Conservation (phyloP, 2,329 filamentous ascomycete genomes). For the Alternaria hordeiaustralica region DNA sequence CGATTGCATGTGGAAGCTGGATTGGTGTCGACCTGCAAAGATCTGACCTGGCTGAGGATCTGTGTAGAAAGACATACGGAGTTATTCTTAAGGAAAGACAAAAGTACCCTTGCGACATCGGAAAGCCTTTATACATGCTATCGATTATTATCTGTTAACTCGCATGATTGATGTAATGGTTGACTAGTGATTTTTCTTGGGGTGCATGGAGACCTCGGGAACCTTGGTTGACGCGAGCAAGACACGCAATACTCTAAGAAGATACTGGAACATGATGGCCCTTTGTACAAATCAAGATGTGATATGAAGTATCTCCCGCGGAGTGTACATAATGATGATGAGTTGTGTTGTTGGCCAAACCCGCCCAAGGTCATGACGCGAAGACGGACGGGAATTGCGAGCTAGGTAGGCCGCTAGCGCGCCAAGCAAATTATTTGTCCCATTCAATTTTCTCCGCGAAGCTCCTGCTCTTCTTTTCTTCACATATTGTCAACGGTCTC, state of each 20-base stretch:
- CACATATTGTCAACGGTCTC: slow-evolving; percentile 41
- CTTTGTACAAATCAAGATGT: not conserved
- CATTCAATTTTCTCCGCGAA: slow-evolving; percentile 9
- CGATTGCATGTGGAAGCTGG: not conserved
- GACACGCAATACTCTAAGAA: not conserved
- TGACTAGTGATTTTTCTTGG: not conserved
- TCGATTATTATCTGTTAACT: not conserved
- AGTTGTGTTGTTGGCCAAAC: not conserved
- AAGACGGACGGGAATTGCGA: not conserved
- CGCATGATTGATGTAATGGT: not conserved
- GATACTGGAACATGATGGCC: not conserved
- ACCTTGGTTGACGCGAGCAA: not conserved
- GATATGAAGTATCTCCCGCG: not conserved
- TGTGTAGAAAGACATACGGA: not conserved
- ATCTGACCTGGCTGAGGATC: not conserved
- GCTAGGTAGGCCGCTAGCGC: slow-evolving; percentile 4
- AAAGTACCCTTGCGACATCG: not conserved
- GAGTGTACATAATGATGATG: not conserved
- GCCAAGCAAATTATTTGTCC: slow-evolving; percentile 4
- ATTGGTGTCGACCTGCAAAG: not conserved
- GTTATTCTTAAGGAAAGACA: not conserved
- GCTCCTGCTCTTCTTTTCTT: slow-evolving; percentile 23
- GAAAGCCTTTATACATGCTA: not conserved
- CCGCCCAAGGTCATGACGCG: not conserved
- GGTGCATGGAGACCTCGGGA: not conserved